Percentiles rank a stretch among this genome's conserved stretches.
phyloP scores from a whole-genome alignment of 305 asterid genomes.

The Ruellia speciosa region DNA sequence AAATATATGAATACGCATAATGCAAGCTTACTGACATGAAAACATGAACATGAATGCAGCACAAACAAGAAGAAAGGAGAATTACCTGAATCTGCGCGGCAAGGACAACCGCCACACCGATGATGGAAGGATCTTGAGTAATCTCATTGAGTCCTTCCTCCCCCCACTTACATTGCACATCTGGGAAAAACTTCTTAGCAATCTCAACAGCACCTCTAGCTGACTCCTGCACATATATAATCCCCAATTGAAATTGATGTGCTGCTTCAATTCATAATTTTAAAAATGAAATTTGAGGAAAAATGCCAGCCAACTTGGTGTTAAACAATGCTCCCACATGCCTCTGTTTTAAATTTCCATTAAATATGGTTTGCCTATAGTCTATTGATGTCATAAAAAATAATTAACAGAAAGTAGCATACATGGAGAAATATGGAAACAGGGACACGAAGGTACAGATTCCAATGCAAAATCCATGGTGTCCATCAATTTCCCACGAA shows the following conservation, averaged over 20 bases:
- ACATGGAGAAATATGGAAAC: too few species aligned
- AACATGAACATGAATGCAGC: neutral
- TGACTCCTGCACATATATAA: slow-evolving; percentile 51
- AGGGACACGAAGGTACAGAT: too few species aligned
- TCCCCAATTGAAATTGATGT: slow-evolving; percentile 5
- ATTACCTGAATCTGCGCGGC: slow-evolving; percentile 84
- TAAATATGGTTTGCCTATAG: too few species aligned
- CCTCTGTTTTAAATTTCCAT: too few species aligned
- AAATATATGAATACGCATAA: neutral
- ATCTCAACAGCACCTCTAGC: slow-evolving; percentile 73
- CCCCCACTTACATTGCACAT: slow-evolving; percentile 88
- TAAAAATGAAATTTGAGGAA: too few species aligned
- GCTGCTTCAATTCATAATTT: slow-evolving; percentile 5
- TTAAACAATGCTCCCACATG: too few species aligned
- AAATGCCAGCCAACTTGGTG: too few species aligned
- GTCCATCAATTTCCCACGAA: neutral
- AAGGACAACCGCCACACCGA: slow-evolving; percentile 81
- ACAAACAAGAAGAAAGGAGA: slow-evolving; percentile 16
- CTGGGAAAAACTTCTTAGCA: slow-evolving; percentile 58
- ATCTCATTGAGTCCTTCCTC: slow-evolving; percentile 72
- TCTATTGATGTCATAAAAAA: too few species aligned
- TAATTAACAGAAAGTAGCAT: too few species aligned
- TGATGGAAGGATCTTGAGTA: slow-evolving; percentile 57
- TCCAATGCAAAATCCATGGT: too few species aligned
- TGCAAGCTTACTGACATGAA: neutral